Evolutionary conservation across 2,329 filamentous ascomycete genomes (phyloP), one percentile per base, ranked within the genome.

Genomic region (Venturia aucupariae): DNA sequence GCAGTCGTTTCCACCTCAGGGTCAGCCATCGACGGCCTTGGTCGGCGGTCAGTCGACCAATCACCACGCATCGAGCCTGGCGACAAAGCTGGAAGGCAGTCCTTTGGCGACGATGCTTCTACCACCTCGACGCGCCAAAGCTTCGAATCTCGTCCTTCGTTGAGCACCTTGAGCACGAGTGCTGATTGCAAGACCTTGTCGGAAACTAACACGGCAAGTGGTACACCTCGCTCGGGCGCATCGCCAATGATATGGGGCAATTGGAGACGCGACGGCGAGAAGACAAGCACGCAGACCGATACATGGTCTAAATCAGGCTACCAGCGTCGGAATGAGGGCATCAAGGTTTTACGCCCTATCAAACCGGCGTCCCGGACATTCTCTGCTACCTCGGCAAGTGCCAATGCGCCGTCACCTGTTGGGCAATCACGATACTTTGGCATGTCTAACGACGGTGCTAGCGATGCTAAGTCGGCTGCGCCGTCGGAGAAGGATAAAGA

Each of bases 311-410:
- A 64, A 24, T n/a, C 51, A 19, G 41, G 85, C 69, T 90, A 91
- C 72, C 88, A 90, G 72, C 87, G 69, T 80, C 87, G 68, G 76
- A 85, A 72, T 80, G 84, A 89, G 61, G 87, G 86, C 61, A 97
- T 97, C 89, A 97, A 96, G 78, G 88, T 97, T 1, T 80, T 97
- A 62, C 91, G 92, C 71, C 87, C 93, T 1, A 83, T 82, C 64
- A 94, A 91, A 73, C 81, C 86, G 6, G 76, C 77, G 27, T 77
- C 78, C 32, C 83, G 87, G 17, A 76, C 77, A 1, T 68, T 77
- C 3, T 80, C 80, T 27, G 48, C 55, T 27, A 59, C 22, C 27
- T 19, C 32, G n/a, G 55, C 61, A 11, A 51, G 32, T 22, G 38
- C 64, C 15, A 75, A 77, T n/a, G 74, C 71, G 0, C 68, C 70